Percentiles rank a stretch among this genome's conserved stretches.
phyloP scores from a whole-genome alignment of 495 filamentous ascomycete genomes.

The Podospora comata region DNA sequence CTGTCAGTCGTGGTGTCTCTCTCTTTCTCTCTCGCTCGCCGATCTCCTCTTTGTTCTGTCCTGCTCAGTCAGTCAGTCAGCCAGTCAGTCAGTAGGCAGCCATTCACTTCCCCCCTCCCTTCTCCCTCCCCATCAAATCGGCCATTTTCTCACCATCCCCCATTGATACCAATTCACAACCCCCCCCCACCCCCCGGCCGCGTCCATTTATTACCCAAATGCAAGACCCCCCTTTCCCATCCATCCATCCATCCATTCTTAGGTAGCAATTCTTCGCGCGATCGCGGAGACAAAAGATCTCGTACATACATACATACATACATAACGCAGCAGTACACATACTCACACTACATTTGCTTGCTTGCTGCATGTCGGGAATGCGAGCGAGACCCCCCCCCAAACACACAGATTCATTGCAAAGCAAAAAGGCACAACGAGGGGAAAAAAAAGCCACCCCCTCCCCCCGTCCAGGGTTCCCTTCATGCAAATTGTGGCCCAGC shows the following conservation, averaged over 20 bases:
- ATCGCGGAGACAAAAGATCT: slow-evolving; percentile 5
- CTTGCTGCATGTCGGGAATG: slow-evolving; percentile 6
- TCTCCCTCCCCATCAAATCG: too few species aligned
- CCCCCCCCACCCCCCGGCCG: too few species aligned
- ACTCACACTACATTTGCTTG: too few species aligned
- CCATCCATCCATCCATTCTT: neutral
- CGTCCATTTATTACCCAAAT: too few species aligned
- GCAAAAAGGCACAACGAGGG: neutral
- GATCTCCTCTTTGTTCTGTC: too few species aligned
- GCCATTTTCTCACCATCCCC: too few species aligned
- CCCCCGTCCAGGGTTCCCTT: neutral
- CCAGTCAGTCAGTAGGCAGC: too few species aligned
- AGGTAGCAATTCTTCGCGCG: neutral
- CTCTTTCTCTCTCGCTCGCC: neutral
- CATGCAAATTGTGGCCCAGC: neutral
- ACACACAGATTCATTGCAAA: neutral
- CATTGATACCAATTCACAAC: too few species aligned
- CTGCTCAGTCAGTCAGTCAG: too few species aligned
- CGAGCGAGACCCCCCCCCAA: neutral
- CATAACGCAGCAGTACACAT: too few species aligned
- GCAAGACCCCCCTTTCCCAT: neutral
- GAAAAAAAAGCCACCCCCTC: neutral
- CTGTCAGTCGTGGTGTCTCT: too few species aligned
- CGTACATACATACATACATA: neutral
- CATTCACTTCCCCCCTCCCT: too few species aligned